Conservation (phyloP, 148 eudicot genomes). For the Rhododendron vialii region DNA sequence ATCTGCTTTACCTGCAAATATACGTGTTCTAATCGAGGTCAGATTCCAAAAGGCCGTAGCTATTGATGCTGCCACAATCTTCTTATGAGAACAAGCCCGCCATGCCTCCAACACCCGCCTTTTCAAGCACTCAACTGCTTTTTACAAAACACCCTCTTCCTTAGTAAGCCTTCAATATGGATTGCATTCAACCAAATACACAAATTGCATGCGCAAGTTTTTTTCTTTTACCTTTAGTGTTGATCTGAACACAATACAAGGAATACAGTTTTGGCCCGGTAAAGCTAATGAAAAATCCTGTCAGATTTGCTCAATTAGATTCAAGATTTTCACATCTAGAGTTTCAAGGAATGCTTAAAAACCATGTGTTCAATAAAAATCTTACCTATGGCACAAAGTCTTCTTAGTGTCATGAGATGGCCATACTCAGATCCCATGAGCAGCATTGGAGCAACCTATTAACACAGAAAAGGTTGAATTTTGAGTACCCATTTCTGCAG, state of each 20-base stretch:
- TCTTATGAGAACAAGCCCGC: constrained; percentile 79
- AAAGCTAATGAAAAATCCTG: constrained; percentile 89
- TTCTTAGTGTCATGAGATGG: constrained; percentile 67
- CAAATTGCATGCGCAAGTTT: neutral
- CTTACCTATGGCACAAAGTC: constrained; percentile 80
- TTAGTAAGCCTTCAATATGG: neutral
- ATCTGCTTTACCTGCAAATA: constrained; percentile 56
- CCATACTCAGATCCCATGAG: constrained; percentile 82
- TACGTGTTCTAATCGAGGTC: constrained; percentile 62
- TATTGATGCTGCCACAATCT: constrained; percentile 60
- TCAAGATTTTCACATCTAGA: neutral
- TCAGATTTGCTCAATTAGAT: neutral
- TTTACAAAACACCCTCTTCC: constrained; percentile 14
- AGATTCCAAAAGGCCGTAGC: constrained; percentile 84
- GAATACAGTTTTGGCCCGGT: constrained; percentile 71
- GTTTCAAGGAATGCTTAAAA: neutral
- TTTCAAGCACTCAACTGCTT: constrained; percentile 48
- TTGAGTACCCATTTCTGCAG: neutral
- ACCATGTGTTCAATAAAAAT: neutral
- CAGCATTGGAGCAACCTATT: constrained; percentile 62
- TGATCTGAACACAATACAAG: constrained; percentile 50
- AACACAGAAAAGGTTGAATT: neutral
- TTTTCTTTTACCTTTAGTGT: constrained; percentile 39
- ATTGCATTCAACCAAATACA: neutral
- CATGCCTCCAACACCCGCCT: constrained; percentile 52